Evolutionary conservation across 2,329 filamentous ascomycete genomes (phyloP), one percentile per base, ranked within the genome.

Genomic region (Nannizziopsis arthrosporioides): DNA sequence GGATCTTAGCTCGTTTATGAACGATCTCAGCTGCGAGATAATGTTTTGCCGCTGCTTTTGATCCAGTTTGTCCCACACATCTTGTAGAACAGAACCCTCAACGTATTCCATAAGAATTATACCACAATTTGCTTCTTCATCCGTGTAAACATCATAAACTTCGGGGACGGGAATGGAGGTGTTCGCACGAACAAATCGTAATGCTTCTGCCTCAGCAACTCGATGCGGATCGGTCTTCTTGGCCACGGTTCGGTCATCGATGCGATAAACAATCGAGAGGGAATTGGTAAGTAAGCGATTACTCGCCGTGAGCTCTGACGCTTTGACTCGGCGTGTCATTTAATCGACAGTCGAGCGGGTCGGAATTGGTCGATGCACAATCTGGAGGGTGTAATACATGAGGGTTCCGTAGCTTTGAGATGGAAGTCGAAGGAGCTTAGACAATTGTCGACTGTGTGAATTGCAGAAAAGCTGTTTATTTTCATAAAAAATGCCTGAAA

Each of bases 261-360:
- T 32, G 69, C 56, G 22, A 71, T 61, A 2, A 68, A 72, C 57
- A 72, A 3, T 18, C 2, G 37, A 27, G 35, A 42, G 17, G 11
- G 7, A 8, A n/a, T 44, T 27, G 32, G 19, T 5, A 12, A 48
- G 35, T 31, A 51, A 15, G n/a, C 42, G 38, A 31, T 47, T 44
- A 15, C 15, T 41, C 8, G 35, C 27, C 17, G 49, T 48, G 32
- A 51, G 41, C 22, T 44, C 42, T 18, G 49, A 51, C 9, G 30
- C 31, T 36, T 48, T 18, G 19, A 51, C 40, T 1, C 44, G 49
- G 14, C 44, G 49, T 38, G 44, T 22, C 49, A 51, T 51, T 34
- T 44, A 42, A 15, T 27, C 22, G 22, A 27, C 22, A 4, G 3
- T 27, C 22, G 22, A 27, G 22, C 3, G 3, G 7, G 22, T 27